Evolutionary conservation across 2,329 filamentous ascomycete genomes (phyloP), one percentile per base, ranked within the genome.

Genomic region (Lizonia empirigonia): DNA sequence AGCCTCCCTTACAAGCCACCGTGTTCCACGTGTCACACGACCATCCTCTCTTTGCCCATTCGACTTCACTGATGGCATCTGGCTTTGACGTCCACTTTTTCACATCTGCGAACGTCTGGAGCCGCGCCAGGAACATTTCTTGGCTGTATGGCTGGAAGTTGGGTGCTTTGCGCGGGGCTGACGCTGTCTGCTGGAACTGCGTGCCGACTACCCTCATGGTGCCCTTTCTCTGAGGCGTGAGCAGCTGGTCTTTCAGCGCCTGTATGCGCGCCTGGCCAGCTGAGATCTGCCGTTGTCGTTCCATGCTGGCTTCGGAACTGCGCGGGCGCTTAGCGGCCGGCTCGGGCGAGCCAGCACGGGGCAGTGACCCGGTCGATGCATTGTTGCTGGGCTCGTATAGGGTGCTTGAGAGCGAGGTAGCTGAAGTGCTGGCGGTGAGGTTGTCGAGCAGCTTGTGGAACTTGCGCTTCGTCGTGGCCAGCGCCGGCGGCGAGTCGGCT

Each of bases 41-140:
- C 93, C 94, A 99, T 1, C 93, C 93, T 51, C 89, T 80, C 77
- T 93, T 96, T 0, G 92, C 92, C 94, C 94, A 99, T 71, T 91
- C 88, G 7, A 97, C 86, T 74, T 97, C 94, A 68, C 85, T 91
- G 62, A 97, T 86, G 26, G 80, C 81, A 44, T 92, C 84, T 0
- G 94, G 92, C 71, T 97, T 97, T 0, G 90, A 89, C n/a, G 89
- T 88, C 93, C 93, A 99, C 69, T 89, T 84, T 45, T 91, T 94
- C 38, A 97, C 86, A 60, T 93, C 91, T 67, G 93, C 89, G 69
- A 96, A 99, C 0, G 91, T 95, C 53, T 88, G 88, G 22, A 99
- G 79, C 19, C 94, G 80, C 62, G 83, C 85, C 9, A 97, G 80
- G 55, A 97, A 91, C 60, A 90, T 85, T 30, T 86, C 85, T 44